phyloP scores from a whole-genome alignment of 768 basidiomycete species.

The Hirschioporus abietinus region DNA sequence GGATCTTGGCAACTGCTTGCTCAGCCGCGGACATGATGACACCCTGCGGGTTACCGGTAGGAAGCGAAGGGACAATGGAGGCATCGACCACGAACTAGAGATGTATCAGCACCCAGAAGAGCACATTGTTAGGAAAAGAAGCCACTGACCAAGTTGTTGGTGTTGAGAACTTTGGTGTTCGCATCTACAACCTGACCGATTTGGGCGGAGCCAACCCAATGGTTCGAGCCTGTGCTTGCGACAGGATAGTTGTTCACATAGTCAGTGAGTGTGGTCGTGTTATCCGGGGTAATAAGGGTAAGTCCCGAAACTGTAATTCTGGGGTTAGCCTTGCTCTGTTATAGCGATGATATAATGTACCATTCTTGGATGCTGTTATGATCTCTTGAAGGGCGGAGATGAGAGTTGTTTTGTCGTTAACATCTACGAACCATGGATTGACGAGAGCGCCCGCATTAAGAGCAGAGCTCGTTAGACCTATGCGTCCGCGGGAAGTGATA shows the following conservation, averaged over 20 bases:
- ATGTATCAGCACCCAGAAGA: slow-evolving; percentile 11
- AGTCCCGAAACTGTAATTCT: slow-evolving; percentile 37
- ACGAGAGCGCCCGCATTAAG: slow-evolving; percentile 42
- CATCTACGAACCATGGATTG: slow-evolving; percentile 56
- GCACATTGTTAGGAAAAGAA: not conserved
- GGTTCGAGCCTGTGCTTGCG: slow-evolving; percentile 41
- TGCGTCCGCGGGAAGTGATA: slow-evolving; percentile 55
- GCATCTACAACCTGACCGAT: slow-evolving; percentile 55
- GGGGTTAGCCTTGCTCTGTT: not conserved
- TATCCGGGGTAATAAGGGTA: slow-evolving; percentile 56
- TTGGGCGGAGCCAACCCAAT: slow-evolving; percentile 54
- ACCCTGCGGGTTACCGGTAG: slow-evolving; percentile 55
- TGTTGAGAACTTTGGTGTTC: slow-evolving; percentile 48
- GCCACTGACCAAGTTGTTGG: slow-evolving; percentile 30
- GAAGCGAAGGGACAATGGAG: slow-evolving; percentile 45
- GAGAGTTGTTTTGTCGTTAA: slow-evolving; percentile 47
- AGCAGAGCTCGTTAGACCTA: slow-evolving; percentile 47
- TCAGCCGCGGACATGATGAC: slow-evolving; percentile 53
- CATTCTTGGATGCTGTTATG: slow-evolving; percentile 33
- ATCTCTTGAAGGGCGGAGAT: slow-evolving; percentile 47
- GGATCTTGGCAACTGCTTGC: slow-evolving; percentile 50
- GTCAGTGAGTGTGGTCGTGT: slow-evolving; percentile 45
- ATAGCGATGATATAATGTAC: slow-evolving; percentile 23
- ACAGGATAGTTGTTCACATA: slow-evolving; percentile 42
- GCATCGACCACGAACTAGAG: slow-evolving; percentile 54